These are phyloP conservation scores for Ganoderma multipileum DNA, from an alignment of 1,284 basidiomycete genomes.

Conservation along the genomic window DNA sequence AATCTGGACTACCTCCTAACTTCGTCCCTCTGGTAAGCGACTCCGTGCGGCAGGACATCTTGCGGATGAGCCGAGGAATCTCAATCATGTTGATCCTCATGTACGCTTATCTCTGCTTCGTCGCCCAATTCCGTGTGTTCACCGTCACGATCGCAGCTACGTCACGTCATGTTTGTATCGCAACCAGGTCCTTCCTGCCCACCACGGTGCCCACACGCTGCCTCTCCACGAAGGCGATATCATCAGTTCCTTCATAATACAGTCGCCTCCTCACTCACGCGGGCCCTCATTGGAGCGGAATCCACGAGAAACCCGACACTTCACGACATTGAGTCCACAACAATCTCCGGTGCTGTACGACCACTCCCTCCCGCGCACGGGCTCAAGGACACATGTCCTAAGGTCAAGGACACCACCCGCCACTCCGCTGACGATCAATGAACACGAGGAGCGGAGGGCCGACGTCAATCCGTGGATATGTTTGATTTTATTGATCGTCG, in stretches of 20 bases:
- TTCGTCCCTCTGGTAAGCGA: slow-evolving; percentile 20
- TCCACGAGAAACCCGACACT: neutral
- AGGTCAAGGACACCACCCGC: slow-evolving; percentile 39
- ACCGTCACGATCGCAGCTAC: neutral
- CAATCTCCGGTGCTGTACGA: neutral
- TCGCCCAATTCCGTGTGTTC: neutral
- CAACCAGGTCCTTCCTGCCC: slow-evolving; percentile 53
- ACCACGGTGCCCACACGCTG: neutral
- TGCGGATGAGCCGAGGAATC: slow-evolving; percentile 67
- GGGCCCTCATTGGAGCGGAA: neutral
- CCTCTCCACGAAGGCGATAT: neutral
- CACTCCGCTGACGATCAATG: slow-evolving; percentile 48
- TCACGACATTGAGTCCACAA: neutral
- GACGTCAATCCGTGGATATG: slow-evolving; percentile 66
- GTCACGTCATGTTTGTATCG: slow-evolving; percentile 70
- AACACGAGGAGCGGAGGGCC: slow-evolving; percentile 50
- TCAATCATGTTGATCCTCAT: slow-evolving; percentile 65
- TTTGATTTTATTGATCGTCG: slow-evolving; percentile 54
- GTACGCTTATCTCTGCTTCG: slow-evolving; percentile 44
- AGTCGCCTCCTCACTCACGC: neutral
- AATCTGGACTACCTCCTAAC: neutral
- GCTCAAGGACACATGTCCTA: slow-evolving; percentile 44
- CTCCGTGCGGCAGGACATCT: slow-evolving; percentile 48
- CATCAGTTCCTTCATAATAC: neutral
- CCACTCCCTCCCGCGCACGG: neutral